phyloP scores from a whole-genome alignment of 176 grass and related monocot species.

The Themeda triandra region DNA sequence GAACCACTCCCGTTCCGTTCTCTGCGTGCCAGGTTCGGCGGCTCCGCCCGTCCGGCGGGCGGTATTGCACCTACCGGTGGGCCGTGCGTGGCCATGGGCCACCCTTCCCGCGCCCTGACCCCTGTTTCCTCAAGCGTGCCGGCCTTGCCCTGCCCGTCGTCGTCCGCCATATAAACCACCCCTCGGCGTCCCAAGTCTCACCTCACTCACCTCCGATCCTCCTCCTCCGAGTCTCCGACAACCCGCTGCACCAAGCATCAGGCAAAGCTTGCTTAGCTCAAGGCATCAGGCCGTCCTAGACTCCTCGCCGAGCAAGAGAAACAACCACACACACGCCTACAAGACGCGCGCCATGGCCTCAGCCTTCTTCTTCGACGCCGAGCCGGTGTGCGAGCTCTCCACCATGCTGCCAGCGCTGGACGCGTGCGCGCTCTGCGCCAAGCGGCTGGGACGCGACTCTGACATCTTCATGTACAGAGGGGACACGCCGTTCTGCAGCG shows the following conservation, averaged over 20 bases:
- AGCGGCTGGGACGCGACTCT: constrained; percentile 36
- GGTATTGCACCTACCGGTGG: constrained; percentile 7
- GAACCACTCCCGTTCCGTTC: background rate
- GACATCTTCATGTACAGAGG: constrained; percentile 85
- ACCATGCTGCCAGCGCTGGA: constrained; percentile 29
- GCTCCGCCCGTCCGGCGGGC: background rate
- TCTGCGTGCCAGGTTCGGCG: background rate
- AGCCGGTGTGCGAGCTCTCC: background rate
- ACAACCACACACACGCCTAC: background rate
- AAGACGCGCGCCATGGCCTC: background rate
- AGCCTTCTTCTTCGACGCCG: constrained; percentile 56
- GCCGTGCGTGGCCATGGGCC: background rate
- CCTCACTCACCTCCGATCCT: background rate
- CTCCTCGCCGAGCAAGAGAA: background rate
- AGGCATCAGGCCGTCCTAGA: background rate
- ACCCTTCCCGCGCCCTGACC: background rate
- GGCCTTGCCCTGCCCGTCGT: background rate
- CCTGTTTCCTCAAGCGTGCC: background rate
- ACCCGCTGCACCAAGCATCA: too few relatives aligned
- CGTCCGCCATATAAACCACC: background rate
- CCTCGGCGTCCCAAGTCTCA: background rate
- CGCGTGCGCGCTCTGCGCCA: constrained; percentile 65
- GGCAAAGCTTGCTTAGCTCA: too few relatives aligned
- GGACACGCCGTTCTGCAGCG: constrained; percentile 81
- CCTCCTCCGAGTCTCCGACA: background rate